Evolutionary conservation across 164 flowering plant genomes (phyloP).

Genomic region (Dillenia turbinata): DNA sequence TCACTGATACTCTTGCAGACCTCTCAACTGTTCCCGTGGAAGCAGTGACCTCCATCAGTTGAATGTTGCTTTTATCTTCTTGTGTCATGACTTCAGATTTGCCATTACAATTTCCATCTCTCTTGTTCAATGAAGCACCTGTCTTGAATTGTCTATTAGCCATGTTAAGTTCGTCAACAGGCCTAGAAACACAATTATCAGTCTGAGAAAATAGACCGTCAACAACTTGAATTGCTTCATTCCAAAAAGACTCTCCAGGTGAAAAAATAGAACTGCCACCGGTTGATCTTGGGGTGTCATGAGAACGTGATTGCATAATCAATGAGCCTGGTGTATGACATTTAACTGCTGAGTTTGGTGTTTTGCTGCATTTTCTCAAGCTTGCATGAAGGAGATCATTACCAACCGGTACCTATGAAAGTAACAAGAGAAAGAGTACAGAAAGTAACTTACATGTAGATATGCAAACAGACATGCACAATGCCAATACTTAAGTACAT

Average conservation of each 20-base stretch:
- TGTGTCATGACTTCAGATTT: slow-evolving; percentile 8
- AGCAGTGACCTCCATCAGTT: slow-evolving; percentile 14
- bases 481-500: too few relatives aligned
- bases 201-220: slow-evolving; percentile 56
- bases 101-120: slow-evolving; percentile 11
- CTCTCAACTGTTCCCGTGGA: slow-evolving; percentile 18
- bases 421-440: too few relatives aligned
- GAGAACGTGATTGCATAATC: slow-evolving; percentile 18
- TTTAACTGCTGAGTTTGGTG: slow-evolving; percentile 18
- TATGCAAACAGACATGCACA: too few relatives aligned
- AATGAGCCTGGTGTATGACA: slow-evolving; percentile 44
- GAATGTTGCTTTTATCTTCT: slow-evolving; percentile 19
- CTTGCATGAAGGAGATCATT: slow-evolving; percentile 23
- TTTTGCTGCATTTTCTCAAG: slow-evolving; percentile 51
- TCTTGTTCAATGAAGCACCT: slow-evolving; percentile 10
- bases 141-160: slow-evolving; percentile 12
- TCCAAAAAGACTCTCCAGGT: slow-evolving; percentile 96
- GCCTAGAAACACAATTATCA: slow-evolving; percentile 20
- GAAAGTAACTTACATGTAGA: too few relatives aligned
- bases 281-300: slow-evolving; percentile 57
- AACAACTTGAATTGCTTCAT: slow-evolving; percentile 82
- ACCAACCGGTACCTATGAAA: slow-evolving; percentile 27
- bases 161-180: slow-evolving; percentile 14
- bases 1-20: slow-evolving; percentile 22
- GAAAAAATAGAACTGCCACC: slow-evolving; percentile 72